Evolutionary conservation across 1,284 basidiomycete genomes (phyloP).

Genomic region (Sanghuangporus sanghuang): DNA sequence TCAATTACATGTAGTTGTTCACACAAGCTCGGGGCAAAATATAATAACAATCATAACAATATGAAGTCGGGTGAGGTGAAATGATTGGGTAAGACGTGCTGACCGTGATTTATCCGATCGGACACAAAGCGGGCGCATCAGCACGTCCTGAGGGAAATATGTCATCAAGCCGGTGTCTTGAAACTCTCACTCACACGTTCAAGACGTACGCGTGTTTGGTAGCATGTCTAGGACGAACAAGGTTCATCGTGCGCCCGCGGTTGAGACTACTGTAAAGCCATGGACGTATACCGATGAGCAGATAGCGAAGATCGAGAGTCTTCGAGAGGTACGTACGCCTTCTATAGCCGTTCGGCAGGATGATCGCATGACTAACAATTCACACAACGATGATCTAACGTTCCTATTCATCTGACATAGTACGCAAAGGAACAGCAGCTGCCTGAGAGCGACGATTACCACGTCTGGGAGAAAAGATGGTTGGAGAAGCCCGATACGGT

Average conservation of each 20-base stretch:
- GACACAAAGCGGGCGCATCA: neutral
- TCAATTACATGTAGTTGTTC: neutral
- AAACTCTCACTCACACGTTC: neutral
- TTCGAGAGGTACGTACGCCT: conserved; percentile 48
- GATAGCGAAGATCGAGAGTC: conserved; percentile 47
- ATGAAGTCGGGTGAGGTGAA: neutral
- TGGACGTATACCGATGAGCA: conserved; percentile 62
- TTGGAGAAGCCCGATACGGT: conserved; percentile 68
- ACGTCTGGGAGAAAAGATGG: conserved; percentile 74
- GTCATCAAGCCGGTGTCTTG: too few relatives aligned
- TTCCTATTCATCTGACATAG: conserved; percentile 35
- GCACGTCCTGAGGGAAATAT: neutral
- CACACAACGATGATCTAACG: neutral
- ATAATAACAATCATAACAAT: neutral
- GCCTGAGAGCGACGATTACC: conserved; percentile 63
- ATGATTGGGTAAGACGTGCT: neutral
- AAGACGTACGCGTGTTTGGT: neutral
- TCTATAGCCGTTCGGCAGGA: neutral
- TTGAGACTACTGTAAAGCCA: conserved; percentile 45
- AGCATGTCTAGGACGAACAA: conserved; percentile 35
- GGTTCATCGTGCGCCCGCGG: conserved; percentile 40
- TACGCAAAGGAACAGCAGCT: conserved; percentile 59
- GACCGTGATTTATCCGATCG: neutral
- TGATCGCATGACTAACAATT: neutral
- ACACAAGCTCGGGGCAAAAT: neutral